Evolutionary conservation across 306 rosid species (phyloP).

Genomic region (Malus fusca): DNA sequence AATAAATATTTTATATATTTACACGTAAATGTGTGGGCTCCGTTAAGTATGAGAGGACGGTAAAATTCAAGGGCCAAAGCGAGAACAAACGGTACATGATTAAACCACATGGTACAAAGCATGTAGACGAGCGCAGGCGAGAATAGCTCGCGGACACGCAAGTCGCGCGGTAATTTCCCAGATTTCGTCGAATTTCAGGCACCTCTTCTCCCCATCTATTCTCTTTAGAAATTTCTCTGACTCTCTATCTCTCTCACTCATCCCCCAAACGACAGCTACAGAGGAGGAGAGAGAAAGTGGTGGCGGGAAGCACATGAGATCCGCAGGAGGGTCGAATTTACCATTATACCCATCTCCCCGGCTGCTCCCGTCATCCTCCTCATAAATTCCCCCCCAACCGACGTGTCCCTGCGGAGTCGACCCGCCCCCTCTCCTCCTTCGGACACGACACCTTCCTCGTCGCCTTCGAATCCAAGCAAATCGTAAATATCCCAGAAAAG

Average conservation of each 20-base stretch:
- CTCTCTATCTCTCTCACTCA: neutral
- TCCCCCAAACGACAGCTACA: neutral
- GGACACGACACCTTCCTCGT: neutral
- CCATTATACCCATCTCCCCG: constrained; percentile 1
- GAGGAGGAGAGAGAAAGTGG: neutral
- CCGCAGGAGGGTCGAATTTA: neutral
- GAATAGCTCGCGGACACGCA: neutral
- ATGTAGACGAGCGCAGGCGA: neutral
- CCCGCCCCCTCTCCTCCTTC: neutral
- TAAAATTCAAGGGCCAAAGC: too few species aligned
- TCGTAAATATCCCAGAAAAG: neutral
- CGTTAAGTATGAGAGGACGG: too few species aligned
- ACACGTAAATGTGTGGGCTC: too few species aligned
- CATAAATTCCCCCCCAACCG: neutral
- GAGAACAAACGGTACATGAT: neutral
- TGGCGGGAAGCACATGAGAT: constrained; percentile 32
- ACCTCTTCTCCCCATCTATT: neutral
- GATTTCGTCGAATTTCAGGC: neutral
- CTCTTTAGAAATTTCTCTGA: neutral
- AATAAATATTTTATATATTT: too few species aligned
- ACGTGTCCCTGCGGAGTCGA: neutral
- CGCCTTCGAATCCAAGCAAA: constrained; percentile 29
- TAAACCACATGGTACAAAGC: neutral
- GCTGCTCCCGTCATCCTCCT: neutral
- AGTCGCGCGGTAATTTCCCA: neutral